Conservation (phyloP, 192 early-diverging fungal genomes). For the Podila horticola region DNA sequence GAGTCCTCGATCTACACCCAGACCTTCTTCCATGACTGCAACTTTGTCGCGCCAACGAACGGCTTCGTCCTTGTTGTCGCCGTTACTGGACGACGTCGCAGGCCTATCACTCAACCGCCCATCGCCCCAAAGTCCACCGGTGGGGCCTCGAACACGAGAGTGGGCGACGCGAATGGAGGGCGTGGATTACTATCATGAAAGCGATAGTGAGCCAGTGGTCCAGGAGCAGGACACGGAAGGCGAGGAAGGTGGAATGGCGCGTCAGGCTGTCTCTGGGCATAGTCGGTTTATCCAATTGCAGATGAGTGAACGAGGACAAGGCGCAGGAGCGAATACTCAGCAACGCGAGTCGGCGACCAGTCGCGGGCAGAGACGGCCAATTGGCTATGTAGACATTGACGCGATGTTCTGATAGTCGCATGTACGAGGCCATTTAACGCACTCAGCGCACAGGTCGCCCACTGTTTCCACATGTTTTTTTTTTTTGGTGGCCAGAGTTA, state of each 20-base stretch:
- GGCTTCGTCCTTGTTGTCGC: background rate
- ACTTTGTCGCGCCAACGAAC: background rate
- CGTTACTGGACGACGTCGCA: background rate
- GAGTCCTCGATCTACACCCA: too few relatives aligned
- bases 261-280: background rate
- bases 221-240: background rate
- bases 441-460: too few relatives aligned
- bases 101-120: background rate
- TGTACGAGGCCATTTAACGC: too few relatives aligned
- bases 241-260: background rate
- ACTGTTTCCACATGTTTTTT: too few relatives aligned
- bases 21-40: too few relatives aligned
- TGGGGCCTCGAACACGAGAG: constrained; percentile 4
- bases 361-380: too few relatives aligned
- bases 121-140: background rate
- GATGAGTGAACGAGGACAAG: background rate
- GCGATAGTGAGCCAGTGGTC: constrained; percentile 6
- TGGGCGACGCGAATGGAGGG: constrained; percentile 17
- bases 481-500: too few relatives aligned
- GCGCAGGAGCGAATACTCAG: background rate
- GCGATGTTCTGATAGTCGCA: too few relatives aligned
- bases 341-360: too few relatives aligned
- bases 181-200: constrained; percentile 12
- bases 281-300: background rate
- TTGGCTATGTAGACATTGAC: too few relatives aligned